Evolutionary conservation across 192 early-diverging fungal species (phyloP), one percentile per base, ranked within the genome.

Genomic region (Coemansia sp.): DNA sequence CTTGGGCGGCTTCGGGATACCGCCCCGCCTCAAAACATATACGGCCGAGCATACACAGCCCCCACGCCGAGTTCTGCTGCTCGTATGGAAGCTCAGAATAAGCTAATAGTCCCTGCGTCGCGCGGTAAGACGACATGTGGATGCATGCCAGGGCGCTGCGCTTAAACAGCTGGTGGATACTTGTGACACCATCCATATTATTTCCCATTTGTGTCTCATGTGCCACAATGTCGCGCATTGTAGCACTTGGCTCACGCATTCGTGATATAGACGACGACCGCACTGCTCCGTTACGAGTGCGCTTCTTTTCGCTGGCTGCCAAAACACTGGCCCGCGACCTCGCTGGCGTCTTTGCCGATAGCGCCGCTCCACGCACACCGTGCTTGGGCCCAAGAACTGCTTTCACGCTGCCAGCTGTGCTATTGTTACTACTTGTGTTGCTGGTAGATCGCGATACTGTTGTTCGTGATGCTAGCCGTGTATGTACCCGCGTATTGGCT

Each of bases 1-100:
- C 81, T 53, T 73, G 71, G 4, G 76, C 79, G 2, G 87, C 87
- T 77, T 92, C 85, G 7, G 74, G 58, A 48, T 84, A 86, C 59
- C 80, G 20, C 0, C 82, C 84, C 2, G 81, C 56, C 58, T 86
- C 85, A 65, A 82, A 87, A 54, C 72, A 84, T 18, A 78, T 65
- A 6, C 81, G 80, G 1, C 84, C 85, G 50, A 86, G 65, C 77
- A 82, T 54, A 16, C 72, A 63, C 37, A 79, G 54, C 0, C 72
- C 71, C 78, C 75, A 75, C 2, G 73, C 68, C 2, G 71, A 71
- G 53, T 71, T 68, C 19, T 66, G 73, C 54, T 74, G 76, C 22
- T 56, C 53, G 0, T 7, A 10, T 3, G 80, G 64, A 7, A 85
- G 57, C 37, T 11, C n/a, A 10, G 71, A 57, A 56, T 67, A 73